phyloP scores from a whole-genome alignment of 768 basidiomycete genomes.

The Arthromyces matolae region DNA sequence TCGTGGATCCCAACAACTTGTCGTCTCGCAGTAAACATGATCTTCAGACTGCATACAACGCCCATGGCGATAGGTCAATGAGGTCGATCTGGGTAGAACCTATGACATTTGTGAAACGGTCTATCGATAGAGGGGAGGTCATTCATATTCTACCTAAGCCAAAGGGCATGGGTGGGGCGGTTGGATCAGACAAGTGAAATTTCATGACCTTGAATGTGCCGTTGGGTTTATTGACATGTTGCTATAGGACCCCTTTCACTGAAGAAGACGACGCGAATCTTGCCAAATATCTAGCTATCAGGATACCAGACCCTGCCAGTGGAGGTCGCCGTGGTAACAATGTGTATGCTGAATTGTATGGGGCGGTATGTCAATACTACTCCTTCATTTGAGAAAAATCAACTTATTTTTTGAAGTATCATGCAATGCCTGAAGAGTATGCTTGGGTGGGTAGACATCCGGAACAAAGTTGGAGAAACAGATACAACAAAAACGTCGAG shows the following conservation, averaged over 20 bases:
- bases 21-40: constrained; percentile 5
- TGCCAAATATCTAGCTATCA: constrained; percentile 32
- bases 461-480: constrained; percentile 44
- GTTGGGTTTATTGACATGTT: neutral
- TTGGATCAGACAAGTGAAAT: neutral
- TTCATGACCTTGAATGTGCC: neutral
- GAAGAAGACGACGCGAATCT: constrained; percentile 36
- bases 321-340: constrained; percentile 39
- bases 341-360: constrained; percentile 31
- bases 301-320: constrained; percentile 28
- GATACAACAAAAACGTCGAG: constrained; percentile 37
- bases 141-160: constrained; percentile 4
- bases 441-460: constrained; percentile 42
- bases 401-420: constrained; percentile 12
- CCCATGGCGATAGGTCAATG: constrained; percentile 7
- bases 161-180: constrained; percentile 19
- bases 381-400: neutral
- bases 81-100: constrained; percentile 19
- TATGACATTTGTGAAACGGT: constrained; percentile 15
- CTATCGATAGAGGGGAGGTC: constrained; percentile 11
- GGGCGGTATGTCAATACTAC: constrained; percentile 22
- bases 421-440: constrained; percentile 21
- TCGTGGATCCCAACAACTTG: constrained; percentile 18
- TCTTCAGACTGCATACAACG: constrained; percentile 18
- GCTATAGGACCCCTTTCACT: constrained; percentile 30